Conservation (phyloP, 441 rosid species). For the Pelargonium fulgidum region DNA sequence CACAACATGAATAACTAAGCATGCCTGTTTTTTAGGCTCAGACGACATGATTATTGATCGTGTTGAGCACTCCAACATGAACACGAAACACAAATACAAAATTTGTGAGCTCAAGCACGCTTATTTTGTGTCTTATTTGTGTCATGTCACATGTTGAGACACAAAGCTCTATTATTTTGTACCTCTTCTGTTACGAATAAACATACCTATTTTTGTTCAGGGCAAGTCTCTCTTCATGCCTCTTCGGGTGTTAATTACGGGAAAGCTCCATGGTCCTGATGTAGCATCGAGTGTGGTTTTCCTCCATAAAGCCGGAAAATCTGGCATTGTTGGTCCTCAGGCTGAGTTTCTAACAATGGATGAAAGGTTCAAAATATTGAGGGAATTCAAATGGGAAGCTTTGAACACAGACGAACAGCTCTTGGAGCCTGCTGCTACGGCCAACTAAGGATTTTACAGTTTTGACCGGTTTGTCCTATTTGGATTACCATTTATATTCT, state of each 20-base stretch:
- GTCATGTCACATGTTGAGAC: no score
- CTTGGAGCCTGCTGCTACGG: constrained; percentile 42
- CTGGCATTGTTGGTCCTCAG: constrained; percentile 45
- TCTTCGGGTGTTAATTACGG: constrained; percentile 67
- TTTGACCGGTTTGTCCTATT: constrained; percentile 2
- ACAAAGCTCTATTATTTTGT: no score
- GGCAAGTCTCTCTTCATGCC: constrained; percentile 96
- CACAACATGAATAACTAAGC: neutral
- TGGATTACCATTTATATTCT: no score
- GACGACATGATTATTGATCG: no score
- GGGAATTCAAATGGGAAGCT: constrained; percentile 61
- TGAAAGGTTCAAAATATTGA: constrained; percentile 57
- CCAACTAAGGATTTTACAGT: constrained; percentile 23
- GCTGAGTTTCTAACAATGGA: constrained; percentile 53
- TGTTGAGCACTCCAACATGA: no score
- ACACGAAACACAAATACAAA: neutral
- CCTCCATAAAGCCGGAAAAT: constrained; percentile 58
- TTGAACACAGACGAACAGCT: constrained; percentile 38
- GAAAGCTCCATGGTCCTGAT: constrained; percentile 88
- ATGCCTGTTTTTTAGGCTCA: no score
- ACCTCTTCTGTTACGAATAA: neutral
- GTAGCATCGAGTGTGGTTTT: constrained; percentile 59
- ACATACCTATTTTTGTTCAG: constrained; percentile 29
- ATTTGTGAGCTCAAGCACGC: neutral
- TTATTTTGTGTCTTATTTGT: no score